Evolutionary conservation across 225 moss, liverwort and hornwort species (phyloP), one percentile per base, ranked within the genome.

Genomic region (Physcomitrellopsis africana): DNA sequence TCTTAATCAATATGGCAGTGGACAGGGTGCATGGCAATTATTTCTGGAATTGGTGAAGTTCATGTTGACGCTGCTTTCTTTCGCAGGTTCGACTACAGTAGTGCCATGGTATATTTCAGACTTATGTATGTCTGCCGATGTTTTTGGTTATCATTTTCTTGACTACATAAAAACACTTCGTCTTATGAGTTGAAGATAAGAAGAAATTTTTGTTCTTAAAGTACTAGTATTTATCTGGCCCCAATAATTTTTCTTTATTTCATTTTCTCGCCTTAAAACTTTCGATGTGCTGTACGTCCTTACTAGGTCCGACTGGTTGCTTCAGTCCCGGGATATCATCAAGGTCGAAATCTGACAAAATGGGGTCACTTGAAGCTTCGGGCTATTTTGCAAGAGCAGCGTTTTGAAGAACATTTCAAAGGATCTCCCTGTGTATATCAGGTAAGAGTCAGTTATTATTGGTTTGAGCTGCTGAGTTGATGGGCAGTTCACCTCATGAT

Each of bases 311-410:
- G 99, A 70, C 51, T 99, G 44, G 85, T 99, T 60, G 93, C 92
- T 53, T 99, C 99, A 66, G 90, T 95, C 55, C 99, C 99, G 64
- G 99, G 99, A 60, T 99, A 93, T 77, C 99, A 99, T 79, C 89
- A 81, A 24, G 92, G 92, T 22, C 85, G 73, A 53, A 84, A 82
- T 53, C 52, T 93, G 64, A 81, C 78, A 52, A 99, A 90, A 78
- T 99, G 93, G 91, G 99, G 99, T 52, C 99, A 99, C 80, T 89
- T 95, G 91, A 99, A 99, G 78, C 83, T 99, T 69, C 89, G 92
- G 60, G 84, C 84, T 17, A 51, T 99, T 5, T 85, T 99, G 76
- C 86, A 90, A 49, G 85, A 89, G 78, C 87, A 92, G 70, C 65
- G 67, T 24, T 99, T 95, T 68, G 92, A 95, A 26, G 78, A 86